Evolutionary conservation across 495 filamentous ascomycete genomes (phyloP).

Genomic region (Xylaria grammica): DNA sequence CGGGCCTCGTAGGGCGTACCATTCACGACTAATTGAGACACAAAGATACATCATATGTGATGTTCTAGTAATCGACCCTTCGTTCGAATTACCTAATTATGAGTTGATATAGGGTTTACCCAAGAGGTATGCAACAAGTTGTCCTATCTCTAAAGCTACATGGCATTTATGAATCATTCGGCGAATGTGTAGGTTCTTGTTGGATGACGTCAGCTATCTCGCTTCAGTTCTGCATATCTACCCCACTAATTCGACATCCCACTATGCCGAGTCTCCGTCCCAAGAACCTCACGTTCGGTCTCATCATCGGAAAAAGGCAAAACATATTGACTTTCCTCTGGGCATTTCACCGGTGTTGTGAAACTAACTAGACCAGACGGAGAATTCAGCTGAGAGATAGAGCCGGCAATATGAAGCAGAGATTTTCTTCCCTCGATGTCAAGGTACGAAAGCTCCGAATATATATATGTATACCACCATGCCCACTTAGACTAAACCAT

Average conservation of each 20-base stretch:
- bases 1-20: too few species aligned
- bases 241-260: conserved; percentile 11
- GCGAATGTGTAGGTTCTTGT: conserved; percentile 9
- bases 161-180: conserved; percentile 19
- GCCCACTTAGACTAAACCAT: too few species aligned
- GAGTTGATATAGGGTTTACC: too few species aligned
- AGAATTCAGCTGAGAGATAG: not conserved
- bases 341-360: not conserved
- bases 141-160: too few species aligned
- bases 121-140: too few species aligned
- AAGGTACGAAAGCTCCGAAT: conserved; percentile 56
- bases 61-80: too few species aligned
- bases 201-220: conserved; percentile 10
- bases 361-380: not conserved
- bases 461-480: too few species aligned
- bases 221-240: not conserved
- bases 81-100: too few species aligned
- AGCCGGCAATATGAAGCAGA: conserved; percentile 81
- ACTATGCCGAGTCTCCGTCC: conserved; percentile 6
- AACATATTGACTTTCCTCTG: not conserved
- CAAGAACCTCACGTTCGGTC: conserved; percentile 4
- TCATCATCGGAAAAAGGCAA: not conserved
- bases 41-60: too few species aligned
- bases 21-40: too few species aligned
- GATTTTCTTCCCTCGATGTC: conserved; percentile 93